A percentile compares a stretch with the other conserved stretches of the same genome.
Conservation (phyloP, 495 filamentous ascomycete species). For the Oleoguttula mirabilis region DNA sequence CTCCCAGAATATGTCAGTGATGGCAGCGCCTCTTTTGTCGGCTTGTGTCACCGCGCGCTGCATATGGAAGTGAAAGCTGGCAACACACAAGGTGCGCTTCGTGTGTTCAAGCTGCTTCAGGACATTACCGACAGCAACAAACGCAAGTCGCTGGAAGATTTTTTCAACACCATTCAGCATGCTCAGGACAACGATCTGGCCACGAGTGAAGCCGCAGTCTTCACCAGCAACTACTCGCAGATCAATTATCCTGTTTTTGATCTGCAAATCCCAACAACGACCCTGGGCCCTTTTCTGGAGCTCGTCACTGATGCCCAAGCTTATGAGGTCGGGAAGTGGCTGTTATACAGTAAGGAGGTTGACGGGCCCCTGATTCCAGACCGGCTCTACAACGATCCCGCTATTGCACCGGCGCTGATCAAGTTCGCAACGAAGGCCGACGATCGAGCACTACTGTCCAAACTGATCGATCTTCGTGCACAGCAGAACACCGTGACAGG, state of each 20-base stretch:
- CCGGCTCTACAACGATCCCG: slow-evolving; percentile 36
- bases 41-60: slow-evolving; percentile 26
- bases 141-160: slow-evolving; percentile 20
- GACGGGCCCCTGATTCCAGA: slow-evolving; percentile 46
- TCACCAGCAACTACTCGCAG: slow-evolving; percentile 11
- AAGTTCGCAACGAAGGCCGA: slow-evolving; percentile 44
- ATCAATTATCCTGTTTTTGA: slow-evolving; percentile 26
- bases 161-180: slow-evolving; percentile 14
- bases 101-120: slow-evolving; percentile 22
- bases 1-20: slow-evolving; percentile 27
- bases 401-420: slow-evolving; percentile 43
- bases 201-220: slow-evolving; percentile 5
- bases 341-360: slow-evolving; percentile 42
- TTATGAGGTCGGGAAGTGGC: slow-evolving; percentile 42
- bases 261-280: slow-evolving; percentile 36
- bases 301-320: slow-evolving; percentile 37
- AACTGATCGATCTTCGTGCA: slow-evolving; percentile 21
- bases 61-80: slow-evolving; percentile 20
- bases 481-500: neutral
- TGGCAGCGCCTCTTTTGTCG: slow-evolving; percentile 24
- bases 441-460: slow-evolving; percentile 36
- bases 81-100: slow-evolving; percentile 22
- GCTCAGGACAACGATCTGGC: slow-evolving; percentile 1
- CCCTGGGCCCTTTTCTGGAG: slow-evolving; percentile 42
- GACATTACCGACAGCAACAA: slow-evolving; percentile 29